Conservation (phyloP, 1,139 yeast genomes). For the Suhomyces maxii region DNA sequence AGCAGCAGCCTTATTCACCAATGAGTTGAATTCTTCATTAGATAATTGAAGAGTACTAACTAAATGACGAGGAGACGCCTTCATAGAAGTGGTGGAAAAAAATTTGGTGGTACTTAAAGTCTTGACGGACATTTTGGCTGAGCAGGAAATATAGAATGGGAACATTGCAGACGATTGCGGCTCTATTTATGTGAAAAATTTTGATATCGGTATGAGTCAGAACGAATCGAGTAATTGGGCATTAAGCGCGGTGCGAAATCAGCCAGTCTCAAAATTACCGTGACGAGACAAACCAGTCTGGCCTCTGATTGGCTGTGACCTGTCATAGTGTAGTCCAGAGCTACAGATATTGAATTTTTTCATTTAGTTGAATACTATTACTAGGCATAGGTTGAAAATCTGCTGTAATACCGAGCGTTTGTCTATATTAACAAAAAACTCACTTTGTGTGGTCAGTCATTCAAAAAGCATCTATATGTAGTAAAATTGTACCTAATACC, state of each 20-base stretch:
- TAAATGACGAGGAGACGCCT: slow-evolving; percentile 60
- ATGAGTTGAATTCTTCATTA: slow-evolving; percentile 62
- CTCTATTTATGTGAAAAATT: slow-evolving; percentile 8
- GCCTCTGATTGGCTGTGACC: neutral
- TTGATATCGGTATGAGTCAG: slow-evolving; percentile 13
- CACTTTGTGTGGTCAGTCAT: no score
- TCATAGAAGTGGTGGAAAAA: slow-evolving; percentile 11
- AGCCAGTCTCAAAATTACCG: slow-evolving; percentile 9
- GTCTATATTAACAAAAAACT: no score
- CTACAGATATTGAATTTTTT: no score
- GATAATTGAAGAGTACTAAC: slow-evolving; percentile 76
- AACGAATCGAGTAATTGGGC: slow-evolving; percentile 18
- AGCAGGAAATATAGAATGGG: neutral
- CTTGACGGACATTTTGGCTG: slow-evolving; percentile 8
- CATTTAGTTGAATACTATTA: no score
- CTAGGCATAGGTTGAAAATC: no score
- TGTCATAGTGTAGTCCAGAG: no score
- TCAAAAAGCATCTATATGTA: no score
- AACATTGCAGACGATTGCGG: neutral
- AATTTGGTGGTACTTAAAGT: slow-evolving; percentile 10
- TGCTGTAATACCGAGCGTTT: no score
- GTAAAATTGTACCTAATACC: no score
- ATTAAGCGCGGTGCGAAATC: slow-evolving; percentile 27
- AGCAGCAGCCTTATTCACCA: slow-evolving; percentile 66
- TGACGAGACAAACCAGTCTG: slow-evolving; percentile 1